Evolutionary conservation across 2,329 filamentous ascomycete genomes (phyloP).

Genomic region (Neonectria hederae): DNA sequence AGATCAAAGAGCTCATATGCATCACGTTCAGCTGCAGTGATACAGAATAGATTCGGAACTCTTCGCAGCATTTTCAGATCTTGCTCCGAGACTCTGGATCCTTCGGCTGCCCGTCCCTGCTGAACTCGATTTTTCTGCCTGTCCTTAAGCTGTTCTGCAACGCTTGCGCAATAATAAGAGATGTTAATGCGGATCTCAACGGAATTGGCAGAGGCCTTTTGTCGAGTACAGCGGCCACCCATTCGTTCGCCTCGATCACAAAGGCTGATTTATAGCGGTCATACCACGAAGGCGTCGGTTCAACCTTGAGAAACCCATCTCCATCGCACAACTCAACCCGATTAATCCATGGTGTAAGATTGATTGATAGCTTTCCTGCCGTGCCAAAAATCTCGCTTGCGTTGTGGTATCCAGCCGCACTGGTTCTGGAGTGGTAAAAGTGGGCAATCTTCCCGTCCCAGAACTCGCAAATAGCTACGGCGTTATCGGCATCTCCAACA

Average conservation of each 20-base stretch:
- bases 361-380: not conserved
- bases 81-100: not conserved
- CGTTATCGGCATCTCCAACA: not conserved
- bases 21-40: not conserved
- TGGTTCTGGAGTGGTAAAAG: constrained; percentile 3
- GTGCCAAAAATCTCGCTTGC: not conserved
- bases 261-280: not conserved
- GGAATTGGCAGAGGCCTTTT: not conserved
- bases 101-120: not conserved
- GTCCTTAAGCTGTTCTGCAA: not conserved
- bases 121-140: not conserved
- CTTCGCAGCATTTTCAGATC: not conserved
- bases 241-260: not conserved
- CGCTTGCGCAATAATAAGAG: not conserved
- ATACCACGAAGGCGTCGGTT: not conserved
- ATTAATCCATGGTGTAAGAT: not conserved
- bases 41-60: too few species aligned
- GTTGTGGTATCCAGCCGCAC: not conserved
- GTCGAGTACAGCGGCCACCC: not conserved
- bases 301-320: not conserved
- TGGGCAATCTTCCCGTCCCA: constrained; percentile 5
- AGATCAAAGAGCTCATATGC: not conserved
- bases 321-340: not conserved
- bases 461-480: not conserved
- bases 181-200: not conserved